Evolutionary conservation across 1,284 basidiomycete genomes (phyloP).

Genomic region (Ustilago bromivora): DNA sequence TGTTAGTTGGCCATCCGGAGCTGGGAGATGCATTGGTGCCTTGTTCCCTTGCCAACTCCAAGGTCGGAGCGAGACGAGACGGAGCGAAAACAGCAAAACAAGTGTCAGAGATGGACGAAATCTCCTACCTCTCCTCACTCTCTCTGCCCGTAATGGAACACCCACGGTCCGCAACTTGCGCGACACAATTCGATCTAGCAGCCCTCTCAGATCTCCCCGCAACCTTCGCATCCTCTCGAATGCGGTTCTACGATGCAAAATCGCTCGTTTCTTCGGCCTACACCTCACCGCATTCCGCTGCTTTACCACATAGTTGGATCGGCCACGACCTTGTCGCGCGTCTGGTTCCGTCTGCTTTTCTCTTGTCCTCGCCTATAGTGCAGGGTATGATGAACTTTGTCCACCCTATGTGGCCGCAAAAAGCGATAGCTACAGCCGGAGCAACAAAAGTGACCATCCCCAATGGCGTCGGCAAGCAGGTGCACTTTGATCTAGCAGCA

Average conservation of each 20-base stretch:
- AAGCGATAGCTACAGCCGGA: background rate
- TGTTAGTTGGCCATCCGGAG: constrained; percentile 61
- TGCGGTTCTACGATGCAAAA: constrained; percentile 37
- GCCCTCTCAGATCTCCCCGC: constrained; percentile 28
- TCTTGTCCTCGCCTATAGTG: constrained; percentile 1
- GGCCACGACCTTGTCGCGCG: constrained; percentile 70
- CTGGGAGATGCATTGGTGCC: constrained; percentile 44
- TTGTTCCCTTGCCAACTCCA: constrained; percentile 3
- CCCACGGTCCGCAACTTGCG: background rate
- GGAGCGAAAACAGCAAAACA: background rate
- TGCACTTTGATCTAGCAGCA: constrained; percentile 32
- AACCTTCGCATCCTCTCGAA: constrained; percentile 32
- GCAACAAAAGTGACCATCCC: constrained; percentile 1
- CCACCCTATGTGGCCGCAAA: constrained; percentile 34
- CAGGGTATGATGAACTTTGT: constrained; percentile 11
- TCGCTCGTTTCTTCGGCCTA: constrained; percentile 37
- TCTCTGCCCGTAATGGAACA: constrained; percentile 41
- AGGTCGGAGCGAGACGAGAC: background rate
- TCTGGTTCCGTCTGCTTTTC: constrained; percentile 50
- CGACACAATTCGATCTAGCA: constrained; percentile 11
- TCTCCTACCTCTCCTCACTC: constrained; percentile 38
- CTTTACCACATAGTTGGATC: constrained; percentile 67
- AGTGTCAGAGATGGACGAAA: constrained; percentile 28
- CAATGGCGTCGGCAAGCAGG: background rate
- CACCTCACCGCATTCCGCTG: constrained; percentile 37